Conservation (phyloP, 2,329 filamentous ascomycete genomes). For the Aphanoascus verrucosus region DNA sequence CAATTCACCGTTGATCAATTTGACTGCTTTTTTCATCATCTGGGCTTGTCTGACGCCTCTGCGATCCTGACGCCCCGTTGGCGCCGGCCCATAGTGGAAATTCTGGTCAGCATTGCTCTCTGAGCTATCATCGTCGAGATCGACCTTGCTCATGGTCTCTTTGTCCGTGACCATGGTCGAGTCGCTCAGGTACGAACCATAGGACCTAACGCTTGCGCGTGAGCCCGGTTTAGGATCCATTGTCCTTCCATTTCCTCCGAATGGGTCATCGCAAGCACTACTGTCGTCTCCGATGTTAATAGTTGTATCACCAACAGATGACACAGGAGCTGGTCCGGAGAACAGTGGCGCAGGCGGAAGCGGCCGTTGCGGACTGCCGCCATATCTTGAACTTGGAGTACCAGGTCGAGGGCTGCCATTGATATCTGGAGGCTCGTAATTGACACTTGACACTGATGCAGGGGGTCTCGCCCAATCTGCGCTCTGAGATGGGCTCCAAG, state of each 20-base stretch:
- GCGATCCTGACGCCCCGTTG: slow-evolving; percentile 73
- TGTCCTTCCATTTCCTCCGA: slow-evolving; percentile 42
- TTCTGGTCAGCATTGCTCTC: slow-evolving; percentile 49
- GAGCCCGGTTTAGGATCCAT: slow-evolving; percentile 44
- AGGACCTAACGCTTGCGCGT: slow-evolving; percentile 50
- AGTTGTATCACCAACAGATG: slow-evolving; percentile 30
- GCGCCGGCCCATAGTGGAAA: slow-evolving; percentile 72
- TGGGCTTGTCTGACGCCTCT: slow-evolving; percentile 78
- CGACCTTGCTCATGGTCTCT: slow-evolving; percentile 32
- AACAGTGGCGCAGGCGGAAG: slow-evolving; percentile 84
- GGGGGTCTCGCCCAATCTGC: slow-evolving; percentile 62
- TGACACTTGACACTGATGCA: slow-evolving; percentile 48
- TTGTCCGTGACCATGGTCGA: slow-evolving; percentile 48
- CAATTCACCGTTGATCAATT: slow-evolving; percentile 92
- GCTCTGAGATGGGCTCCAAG: slow-evolving; percentile 46
- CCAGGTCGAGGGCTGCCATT: slow-evolving; percentile 85
- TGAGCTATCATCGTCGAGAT: slow-evolving; percentile 37
- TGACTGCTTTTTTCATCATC: slow-evolving; percentile 86
- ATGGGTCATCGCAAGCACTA: slow-evolving; percentile 68
- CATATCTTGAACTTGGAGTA: slow-evolving; percentile 79
- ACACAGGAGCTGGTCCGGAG: slow-evolving; percentile 42
- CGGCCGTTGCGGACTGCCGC: slow-evolving; percentile 74
- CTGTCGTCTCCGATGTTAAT: slow-evolving; percentile 38
- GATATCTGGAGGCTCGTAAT: slow-evolving; percentile 77
- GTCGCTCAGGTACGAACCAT: slow-evolving; percentile 52